A percentile compares a stretch with the other conserved stretches of the same genome.
phyloP scores from a whole-genome alignment of 2,329 filamentous ascomycete genomes.

The Epichloe hybrida region DNA sequence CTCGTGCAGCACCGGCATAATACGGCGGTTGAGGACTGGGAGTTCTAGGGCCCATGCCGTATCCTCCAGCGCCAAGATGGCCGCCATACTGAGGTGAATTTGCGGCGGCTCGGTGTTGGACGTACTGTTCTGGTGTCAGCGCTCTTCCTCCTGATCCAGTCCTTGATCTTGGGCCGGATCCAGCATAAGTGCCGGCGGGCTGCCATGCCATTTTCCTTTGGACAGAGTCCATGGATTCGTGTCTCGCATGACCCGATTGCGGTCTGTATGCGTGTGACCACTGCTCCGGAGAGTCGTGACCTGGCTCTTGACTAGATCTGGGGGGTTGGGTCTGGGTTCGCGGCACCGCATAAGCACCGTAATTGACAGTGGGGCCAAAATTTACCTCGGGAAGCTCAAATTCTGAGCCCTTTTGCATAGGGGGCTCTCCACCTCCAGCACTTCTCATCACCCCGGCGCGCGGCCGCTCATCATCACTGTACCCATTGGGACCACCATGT shows the following conservation, averaged over 20 bases:
- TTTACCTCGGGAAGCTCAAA: constrained; percentile 61
- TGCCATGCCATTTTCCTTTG: constrained; percentile 67
- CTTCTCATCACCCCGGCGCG: constrained; percentile 71
- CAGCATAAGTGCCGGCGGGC: constrained; percentile 45
- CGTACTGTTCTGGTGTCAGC: constrained; percentile 69
- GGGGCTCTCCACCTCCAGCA: constrained; percentile 42
- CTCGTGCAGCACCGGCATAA: constrained; percentile 10
- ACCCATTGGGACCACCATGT: constrained; percentile 41
- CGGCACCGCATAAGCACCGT: constrained; percentile 24
- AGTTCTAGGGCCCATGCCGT: constrained; percentile 12
- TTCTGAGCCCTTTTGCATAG: constrained; percentile 13
- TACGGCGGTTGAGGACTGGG: constrained; percentile 18
- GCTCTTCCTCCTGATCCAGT: constrained; percentile 20
- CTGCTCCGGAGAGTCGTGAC: constrained; percentile 19
- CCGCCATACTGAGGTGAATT: constrained; percentile 44
- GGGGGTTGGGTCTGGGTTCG: constrained; percentile 20
- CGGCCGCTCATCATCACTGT: constrained; percentile 45
- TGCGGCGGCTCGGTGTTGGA: constrained; percentile 57
- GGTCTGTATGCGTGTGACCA: constrained; percentile 12
- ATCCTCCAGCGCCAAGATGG: constrained; percentile 38
- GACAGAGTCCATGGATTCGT: constrained; percentile 37
- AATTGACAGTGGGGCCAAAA: constrained; percentile 73
- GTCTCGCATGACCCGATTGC: constrained; percentile 26
- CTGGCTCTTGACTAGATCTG: constrained; percentile 8
- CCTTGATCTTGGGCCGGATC: constrained; percentile 21